Evolutionary conservation across 1,284 basidiomycete species (phyloP).

Genomic region (Ganoderma lucidum): DNA sequence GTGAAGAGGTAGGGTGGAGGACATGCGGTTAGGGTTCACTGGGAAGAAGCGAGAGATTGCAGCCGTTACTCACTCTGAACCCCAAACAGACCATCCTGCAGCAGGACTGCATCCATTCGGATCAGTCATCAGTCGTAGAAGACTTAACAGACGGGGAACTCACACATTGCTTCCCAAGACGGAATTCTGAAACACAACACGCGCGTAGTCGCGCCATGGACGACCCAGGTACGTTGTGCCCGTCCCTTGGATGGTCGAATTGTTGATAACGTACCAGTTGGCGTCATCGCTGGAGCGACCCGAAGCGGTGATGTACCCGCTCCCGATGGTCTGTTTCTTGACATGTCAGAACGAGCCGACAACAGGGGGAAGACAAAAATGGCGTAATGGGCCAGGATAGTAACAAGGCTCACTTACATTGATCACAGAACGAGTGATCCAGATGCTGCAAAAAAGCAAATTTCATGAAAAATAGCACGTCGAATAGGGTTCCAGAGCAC

Average conservation of each 20-base stretch:
- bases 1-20: background rate
- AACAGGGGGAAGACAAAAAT: conserved; percentile 1
- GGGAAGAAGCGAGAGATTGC: background rate
- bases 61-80: conserved; percentile 26
- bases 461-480: conserved; percentile 51
- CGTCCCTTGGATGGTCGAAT: conserved; percentile 55
- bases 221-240: conserved; percentile 55
- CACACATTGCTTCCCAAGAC: conserved; percentile 36
- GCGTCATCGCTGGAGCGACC: conserved; percentile 55
- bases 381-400: background rate
- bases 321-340: conserved; percentile 39
- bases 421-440: conserved; percentile 39
- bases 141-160: conserved; percentile 13
- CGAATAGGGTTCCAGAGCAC: conserved; percentile 37
- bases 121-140: conserved; percentile 13
- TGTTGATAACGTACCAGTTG: conserved; percentile 55
- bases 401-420: conserved; percentile 31
- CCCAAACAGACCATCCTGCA: conserved; percentile 38
- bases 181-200: conserved; percentile 39
- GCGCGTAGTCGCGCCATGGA: conserved; percentile 53
- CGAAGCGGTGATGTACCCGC: conserved; percentile 60
- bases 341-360: background rate
- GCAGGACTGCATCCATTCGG: conserved; percentile 27
- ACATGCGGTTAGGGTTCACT: conserved; percentile 3
- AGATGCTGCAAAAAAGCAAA: conserved; percentile 30